Conservation (phyloP, 164 flowering plant species). For the Brasenia schreberi region DNA sequence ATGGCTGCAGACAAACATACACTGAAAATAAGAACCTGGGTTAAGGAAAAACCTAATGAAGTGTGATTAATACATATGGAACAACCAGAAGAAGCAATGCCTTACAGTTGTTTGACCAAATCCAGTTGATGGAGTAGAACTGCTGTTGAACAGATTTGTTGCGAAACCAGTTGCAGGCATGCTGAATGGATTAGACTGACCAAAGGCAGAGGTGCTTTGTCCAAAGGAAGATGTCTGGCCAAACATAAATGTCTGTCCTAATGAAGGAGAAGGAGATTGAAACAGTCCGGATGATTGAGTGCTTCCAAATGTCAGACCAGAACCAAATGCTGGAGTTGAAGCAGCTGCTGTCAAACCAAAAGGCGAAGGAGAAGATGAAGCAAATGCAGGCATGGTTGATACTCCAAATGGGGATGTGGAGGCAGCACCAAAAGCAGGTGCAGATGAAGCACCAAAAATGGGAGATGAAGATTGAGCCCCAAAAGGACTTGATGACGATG, state of each 20-base stretch:
- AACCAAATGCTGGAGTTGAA: conserved; percentile 36
- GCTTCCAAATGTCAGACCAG: conserved; percentile 41
- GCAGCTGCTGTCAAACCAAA: conserved; percentile 52
- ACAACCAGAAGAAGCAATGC: conserved; percentile 1
- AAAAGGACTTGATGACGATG: conserved; percentile 41
- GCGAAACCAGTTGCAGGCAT: conserved; percentile 54
- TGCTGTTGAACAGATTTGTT: conserved; percentile 41
- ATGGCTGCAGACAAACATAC: conserved; percentile 19
- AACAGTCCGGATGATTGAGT: conserved; percentile 70
- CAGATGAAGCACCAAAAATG: conserved; percentile 32
- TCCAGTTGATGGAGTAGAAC: conserved; percentile 29
- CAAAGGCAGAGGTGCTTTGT: conserved; percentile 4
- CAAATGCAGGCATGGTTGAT: conserved; percentile 35
- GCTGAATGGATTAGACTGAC: conserved; percentile 36
- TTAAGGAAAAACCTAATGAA: not conserved
- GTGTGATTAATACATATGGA: not conserved
- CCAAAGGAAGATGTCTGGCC: conserved; percentile 26
- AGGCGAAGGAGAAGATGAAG: conserved; percentile 32
- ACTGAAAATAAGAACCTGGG: not conserved
- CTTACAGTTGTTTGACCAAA: conserved; percentile 68
- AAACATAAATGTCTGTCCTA: conserved; percentile 34
- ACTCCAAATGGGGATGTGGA: conserved; percentile 47
- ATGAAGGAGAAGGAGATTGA: conserved; percentile 44
- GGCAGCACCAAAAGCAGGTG: conserved; percentile 42
- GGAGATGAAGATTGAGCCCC: conserved; percentile 42